These are phyloP conservation scores for Pleurotus djamor DNA, from an alignment of 768 basidiomycete species.

Conservation along the genomic window DNA sequence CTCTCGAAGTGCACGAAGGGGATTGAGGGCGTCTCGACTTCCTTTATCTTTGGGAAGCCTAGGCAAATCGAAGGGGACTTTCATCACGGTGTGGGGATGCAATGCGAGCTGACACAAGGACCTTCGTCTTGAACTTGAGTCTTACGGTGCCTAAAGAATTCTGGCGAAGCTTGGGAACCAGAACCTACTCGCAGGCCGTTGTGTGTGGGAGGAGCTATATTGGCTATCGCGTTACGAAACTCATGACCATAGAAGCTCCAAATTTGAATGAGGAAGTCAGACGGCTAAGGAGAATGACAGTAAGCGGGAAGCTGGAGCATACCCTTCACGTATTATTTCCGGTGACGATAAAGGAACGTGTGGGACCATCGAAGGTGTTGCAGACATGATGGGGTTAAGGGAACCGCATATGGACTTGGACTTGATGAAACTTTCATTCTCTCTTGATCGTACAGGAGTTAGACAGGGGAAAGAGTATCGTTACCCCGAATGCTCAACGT, in stretches of 20 bases:
- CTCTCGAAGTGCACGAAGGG: slow-evolving; percentile 8
- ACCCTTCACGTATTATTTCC: not conserved
- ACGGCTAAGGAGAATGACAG: too few species aligned
- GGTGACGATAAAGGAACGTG: too few species aligned
- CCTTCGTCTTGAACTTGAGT: not conserved
- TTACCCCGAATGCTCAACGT: not conserved
- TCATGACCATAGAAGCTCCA: not conserved
- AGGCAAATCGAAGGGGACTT: not conserved
- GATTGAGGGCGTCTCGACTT: slow-evolving; percentile 5
- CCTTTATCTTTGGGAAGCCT: not conserved
- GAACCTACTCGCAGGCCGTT: not conserved
- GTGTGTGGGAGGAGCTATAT: not conserved
- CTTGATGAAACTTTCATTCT: not conserved
- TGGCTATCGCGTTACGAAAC: not conserved
- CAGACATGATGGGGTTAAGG: too few species aligned
- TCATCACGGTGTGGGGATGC: slow-evolving; percentile 3
- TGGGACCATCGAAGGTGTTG: too few species aligned
- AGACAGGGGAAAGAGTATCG: not conserved
- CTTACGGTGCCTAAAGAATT: not conserved
- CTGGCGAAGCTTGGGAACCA: not conserved
- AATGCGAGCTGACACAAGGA: not conserved
- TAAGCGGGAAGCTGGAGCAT: not conserved
- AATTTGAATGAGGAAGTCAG: not conserved
- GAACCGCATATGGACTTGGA: too few species aligned
- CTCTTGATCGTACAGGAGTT: not conserved